Percentiles rank a stretch among this genome's conserved stretches.
phyloP scores from a whole-genome alignment of 1,284 basidiomycete species.

The Mycosarcoma mackinlayi region DNA sequence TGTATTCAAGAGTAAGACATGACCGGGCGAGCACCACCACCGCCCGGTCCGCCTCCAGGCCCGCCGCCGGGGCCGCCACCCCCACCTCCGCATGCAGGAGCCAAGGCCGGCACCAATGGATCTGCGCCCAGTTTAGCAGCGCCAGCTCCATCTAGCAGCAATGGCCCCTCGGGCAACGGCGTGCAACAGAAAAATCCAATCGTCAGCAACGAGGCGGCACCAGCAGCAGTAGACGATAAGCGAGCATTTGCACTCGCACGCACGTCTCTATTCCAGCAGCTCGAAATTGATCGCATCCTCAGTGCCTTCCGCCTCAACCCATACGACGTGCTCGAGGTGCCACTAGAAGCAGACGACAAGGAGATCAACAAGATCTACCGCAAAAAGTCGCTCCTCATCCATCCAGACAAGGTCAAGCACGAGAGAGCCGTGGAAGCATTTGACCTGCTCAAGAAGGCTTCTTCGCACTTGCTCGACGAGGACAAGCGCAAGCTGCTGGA shows the following conservation, averaged over 20 bases:
- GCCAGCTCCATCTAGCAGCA: neutral
- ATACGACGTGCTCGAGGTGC: slow-evolving; percentile 73
- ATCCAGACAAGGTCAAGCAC: slow-evolving; percentile 74
- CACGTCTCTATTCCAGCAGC: slow-evolving; percentile 59
- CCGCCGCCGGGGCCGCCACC: slow-evolving; percentile 43
- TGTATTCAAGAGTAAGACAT: slow-evolving; percentile 12
- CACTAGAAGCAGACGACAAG: slow-evolving; percentile 70
- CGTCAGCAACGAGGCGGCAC: neutral
- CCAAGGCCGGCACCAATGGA: neutral
- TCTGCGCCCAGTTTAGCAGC: neutral
- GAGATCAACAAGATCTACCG: slow-evolving; percentile 73
- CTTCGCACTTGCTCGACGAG: slow-evolving; percentile 67
- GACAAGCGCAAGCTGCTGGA: slow-evolving; percentile 67
- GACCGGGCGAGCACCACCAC: slow-evolving; percentile 32
- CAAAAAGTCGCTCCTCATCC: slow-evolving; percentile 73
- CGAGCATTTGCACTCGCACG: slow-evolving; percentile 47
- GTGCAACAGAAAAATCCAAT: neutral
- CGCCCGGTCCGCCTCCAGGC: slow-evolving; percentile 21
- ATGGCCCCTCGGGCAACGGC: neutral
- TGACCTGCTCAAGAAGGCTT: slow-evolving; percentile 73
- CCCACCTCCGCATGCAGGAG: slow-evolving; percentile 37
- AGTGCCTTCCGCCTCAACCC: slow-evolving; percentile 73
- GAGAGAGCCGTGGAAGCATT: slow-evolving; percentile 72
- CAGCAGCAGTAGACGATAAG: slow-evolving; percentile 15
- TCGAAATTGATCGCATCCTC: slow-evolving; percentile 72